Conservation (phyloP, 768 basidiomycete genomes). For the Cubamyces lactineus region DNA sequence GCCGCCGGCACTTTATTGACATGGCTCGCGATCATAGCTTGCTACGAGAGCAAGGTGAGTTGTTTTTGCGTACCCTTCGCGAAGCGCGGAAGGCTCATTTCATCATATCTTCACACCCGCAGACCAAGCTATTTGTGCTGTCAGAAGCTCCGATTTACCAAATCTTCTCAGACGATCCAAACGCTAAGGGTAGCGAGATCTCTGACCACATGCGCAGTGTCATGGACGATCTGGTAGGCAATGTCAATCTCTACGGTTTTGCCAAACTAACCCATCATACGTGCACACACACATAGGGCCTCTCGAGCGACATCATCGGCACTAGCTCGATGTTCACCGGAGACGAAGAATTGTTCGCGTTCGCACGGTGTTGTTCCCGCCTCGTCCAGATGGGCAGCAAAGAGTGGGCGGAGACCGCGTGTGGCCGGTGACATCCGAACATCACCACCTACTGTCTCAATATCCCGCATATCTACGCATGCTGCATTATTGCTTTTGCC, state of each 20-base stretch:
- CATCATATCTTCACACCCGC: neutral
- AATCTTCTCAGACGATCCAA: conserved; percentile 79
- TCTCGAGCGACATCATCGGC: conserved; percentile 76
- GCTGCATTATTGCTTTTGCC: neutral
- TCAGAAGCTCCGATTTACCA: conserved; percentile 92
- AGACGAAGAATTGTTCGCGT: conserved; percentile 97
- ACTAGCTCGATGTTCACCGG: conserved; percentile 91
- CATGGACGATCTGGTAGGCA: conserved; percentile 90
- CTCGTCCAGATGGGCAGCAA: conserved; percentile 89
- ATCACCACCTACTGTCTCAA: neutral
- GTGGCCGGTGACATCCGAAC: conserved; percentile 24
- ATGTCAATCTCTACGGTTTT: neutral
- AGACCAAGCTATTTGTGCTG: conserved; percentile 90
- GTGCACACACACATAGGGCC: conserved; percentile 60
- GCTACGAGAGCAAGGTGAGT: conserved; percentile 85
- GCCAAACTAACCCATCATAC: neutral
- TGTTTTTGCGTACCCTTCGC: no score
- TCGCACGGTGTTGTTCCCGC: conserved; percentile 89
- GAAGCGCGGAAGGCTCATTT: no score
- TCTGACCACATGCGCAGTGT: conserved; percentile 89
- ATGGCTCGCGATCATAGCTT: conserved; percentile 50
- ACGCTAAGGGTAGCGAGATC: conserved; percentile 44
- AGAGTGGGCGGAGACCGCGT: conserved; percentile 71
- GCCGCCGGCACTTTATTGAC: no score
- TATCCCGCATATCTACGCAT: conserved; percentile 5